phyloP scores from a whole-genome alignment of 768 basidiomycete species.

The Scleroderma citrinum region DNA sequence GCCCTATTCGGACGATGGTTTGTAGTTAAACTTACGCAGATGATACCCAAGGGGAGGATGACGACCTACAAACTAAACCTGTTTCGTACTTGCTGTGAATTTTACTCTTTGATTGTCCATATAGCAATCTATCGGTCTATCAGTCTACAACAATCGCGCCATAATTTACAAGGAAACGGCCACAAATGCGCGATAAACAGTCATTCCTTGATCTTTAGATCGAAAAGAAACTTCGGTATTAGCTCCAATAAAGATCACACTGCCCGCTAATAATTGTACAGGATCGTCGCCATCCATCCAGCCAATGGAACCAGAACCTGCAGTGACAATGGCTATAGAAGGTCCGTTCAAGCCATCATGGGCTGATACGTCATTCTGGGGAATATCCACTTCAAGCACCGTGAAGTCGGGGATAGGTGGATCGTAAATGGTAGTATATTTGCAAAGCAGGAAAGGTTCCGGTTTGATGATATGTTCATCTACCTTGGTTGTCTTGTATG shows the following conservation, averaged over 20 bases:
- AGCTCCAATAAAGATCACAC: slow-evolving; percentile 81
- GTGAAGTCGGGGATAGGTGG: slow-evolving; percentile 94
- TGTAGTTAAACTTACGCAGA: too few relatives aligned
- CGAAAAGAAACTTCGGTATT: slow-evolving; percentile 49
- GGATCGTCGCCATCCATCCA: slow-evolving; percentile 39
- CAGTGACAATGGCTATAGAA: slow-evolving; percentile 74
- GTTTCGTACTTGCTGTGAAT: too few relatives aligned
- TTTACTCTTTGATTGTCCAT: too few relatives aligned
- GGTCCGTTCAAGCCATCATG: slow-evolving; percentile 75
- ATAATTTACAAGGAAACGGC: neutral
- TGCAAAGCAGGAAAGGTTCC: slow-evolving; percentile 35
- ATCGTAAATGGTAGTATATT: slow-evolving; percentile 61
- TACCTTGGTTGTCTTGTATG: slow-evolving; percentile 70
- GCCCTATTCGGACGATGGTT: too few relatives aligned
- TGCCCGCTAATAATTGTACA: slow-evolving; percentile 52
- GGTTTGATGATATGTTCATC: slow-evolving; percentile 68
- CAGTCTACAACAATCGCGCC: neutral
- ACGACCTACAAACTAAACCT: too few relatives aligned
- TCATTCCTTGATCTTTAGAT: slow-evolving; percentile 21
- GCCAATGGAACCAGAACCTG: slow-evolving; percentile 51
- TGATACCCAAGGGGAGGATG: too few relatives aligned
- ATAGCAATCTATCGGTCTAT: too few relatives aligned
- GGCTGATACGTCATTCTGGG: slow-evolving; percentile 37
- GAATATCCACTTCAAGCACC: slow-evolving; percentile 61
- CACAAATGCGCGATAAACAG: slow-evolving; percentile 26